Evolutionary conservation across 345 rosid genomes (phyloP).

Genomic region (Melaleuca alternifolia): DNA sequence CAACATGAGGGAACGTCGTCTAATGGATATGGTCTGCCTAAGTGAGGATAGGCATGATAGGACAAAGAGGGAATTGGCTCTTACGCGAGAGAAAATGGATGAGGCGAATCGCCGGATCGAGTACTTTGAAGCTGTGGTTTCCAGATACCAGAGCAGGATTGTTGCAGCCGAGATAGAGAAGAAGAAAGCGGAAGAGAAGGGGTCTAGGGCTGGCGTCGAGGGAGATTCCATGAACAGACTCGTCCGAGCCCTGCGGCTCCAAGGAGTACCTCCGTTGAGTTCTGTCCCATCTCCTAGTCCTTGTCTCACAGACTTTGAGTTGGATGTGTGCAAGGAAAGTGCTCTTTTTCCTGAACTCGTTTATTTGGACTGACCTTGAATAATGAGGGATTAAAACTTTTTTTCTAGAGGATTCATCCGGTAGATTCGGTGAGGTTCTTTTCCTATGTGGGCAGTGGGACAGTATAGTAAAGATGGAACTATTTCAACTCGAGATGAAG

Average conservation of each 20-base stretch:
- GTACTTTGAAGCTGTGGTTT: neutral
- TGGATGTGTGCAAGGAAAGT: neutral
- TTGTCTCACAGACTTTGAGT: neutral
- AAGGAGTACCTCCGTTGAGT: neutral
- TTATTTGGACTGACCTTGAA: neutral
- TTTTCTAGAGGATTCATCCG: neutral
- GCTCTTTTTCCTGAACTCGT: neutral
- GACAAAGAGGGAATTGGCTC: neutral
- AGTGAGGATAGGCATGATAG: neutral
- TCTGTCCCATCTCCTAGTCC: neutral
- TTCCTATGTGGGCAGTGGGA: neutral
- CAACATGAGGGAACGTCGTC: neutral
- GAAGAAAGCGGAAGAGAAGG: neutral
- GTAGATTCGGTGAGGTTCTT: neutral
- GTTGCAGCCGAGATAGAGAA: neutral
- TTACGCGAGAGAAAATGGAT: neutral
- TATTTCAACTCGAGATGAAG: neutral
- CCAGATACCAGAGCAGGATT: neutral
- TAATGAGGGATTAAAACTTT: neutral
- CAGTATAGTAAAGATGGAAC: neutral
- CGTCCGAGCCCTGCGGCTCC: neutral
- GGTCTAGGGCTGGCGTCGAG: neutral
- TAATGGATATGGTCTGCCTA: neutral
- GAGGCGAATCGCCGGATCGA: neutral
- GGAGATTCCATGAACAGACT: neutral